Evolutionary conservation across 257 asterid genomes (phyloP), one percentile per base, ranked within the genome.

Genomic region (Solanum chmielewskii): DNA sequence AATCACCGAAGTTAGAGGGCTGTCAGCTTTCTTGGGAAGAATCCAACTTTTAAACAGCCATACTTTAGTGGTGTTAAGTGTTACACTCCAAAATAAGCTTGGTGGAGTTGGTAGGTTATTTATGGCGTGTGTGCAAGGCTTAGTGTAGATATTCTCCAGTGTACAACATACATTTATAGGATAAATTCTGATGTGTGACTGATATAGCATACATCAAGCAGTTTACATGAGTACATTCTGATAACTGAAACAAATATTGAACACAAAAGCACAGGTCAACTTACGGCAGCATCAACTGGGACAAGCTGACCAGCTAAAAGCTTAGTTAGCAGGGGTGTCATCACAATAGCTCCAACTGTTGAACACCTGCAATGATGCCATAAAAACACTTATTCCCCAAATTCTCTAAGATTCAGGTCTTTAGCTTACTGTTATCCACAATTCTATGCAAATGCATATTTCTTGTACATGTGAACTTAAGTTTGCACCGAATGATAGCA

Each of bases 271-370:
- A 87, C 31, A 88, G 7, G 52, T 20, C 70, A 86, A 91, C 98
- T 92, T 92, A 96, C 99, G 27, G 98, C 98, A 27, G 99, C 98
- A 93, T 96, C 99, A 85, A 96, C 99, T 6, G 99, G 99, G 88
- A 96, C 99, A 87, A 96, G 98, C 89, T 96, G 99, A 88, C 98
- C 98, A 0, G 99, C 99, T 86, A 96, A 93, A 88, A 96, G 96
- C 91, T 95, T 94, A 18, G 99, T 96, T 49, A 96, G 94, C 86
- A 96, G 97, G 7, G 99, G 99, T 14, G 98, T 96, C 98, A 96
- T 94, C 80, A 96, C 84, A 90, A 96, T 96, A 86, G 99, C 99
- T 83, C 98, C 99, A 87, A 96, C 93, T 70, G 99, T 95, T 39
- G 99, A 96, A 89, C 99, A 96, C 86, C 99, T 96, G 95, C 90